A percentile compares a stretch with the other conserved stretches of the same genome.
Evolutionary conservation across 2,329 filamentous ascomycete species (phyloP).

Genomic region (Hawksworthiomyces lignivorus): DNA sequence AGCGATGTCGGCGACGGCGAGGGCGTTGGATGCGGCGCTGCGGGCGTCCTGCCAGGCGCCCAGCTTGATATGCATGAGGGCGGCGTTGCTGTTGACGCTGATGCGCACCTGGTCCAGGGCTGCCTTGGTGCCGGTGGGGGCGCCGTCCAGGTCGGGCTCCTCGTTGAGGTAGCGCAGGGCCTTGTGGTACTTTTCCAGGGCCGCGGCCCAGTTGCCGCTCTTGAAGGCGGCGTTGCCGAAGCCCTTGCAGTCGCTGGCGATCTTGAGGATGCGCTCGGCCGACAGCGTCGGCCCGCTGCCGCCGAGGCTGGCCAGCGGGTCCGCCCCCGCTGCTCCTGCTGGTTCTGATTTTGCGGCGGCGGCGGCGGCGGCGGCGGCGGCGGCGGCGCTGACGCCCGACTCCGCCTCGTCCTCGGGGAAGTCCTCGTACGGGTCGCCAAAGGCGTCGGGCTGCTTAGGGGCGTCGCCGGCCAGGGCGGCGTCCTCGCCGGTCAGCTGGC

Average conservation of each 20-base stretch:
- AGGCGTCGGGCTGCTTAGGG: conserved; percentile 63
- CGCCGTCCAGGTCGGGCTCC: conserved; percentile 66
- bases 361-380: conserved; percentile 33
- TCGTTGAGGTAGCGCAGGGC: conserved; percentile 82
- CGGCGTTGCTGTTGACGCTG: conserved; percentile 79
- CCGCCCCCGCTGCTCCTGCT: not conserved
- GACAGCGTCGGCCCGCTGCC: conserved; percentile 42
- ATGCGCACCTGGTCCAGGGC: conserved; percentile 71
- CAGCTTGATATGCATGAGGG: conserved; percentile 78
- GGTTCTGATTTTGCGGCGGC: not conserved
- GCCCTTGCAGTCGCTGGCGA: conserved; percentile 79
- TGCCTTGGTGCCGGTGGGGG: conserved; percentile 58
- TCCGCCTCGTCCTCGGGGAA: conserved; percentile 75
- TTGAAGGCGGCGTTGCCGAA: conserved; percentile 94
- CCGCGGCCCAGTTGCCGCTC: conserved; percentile 58
- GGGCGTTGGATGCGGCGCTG: conserved; percentile 62
- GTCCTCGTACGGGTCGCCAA: conserved; percentile 90
- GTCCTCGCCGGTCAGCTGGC: conserved; percentile 68
- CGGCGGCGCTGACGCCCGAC: conserved; percentile 43
- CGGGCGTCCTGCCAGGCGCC: conserved; percentile 62
- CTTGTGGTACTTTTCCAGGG: conserved; percentile 90
- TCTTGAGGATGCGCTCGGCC: conserved; percentile 63
- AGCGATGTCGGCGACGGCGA: conserved; percentile 57
- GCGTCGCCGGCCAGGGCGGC: conserved; percentile 52
- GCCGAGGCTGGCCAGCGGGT: conserved; percentile 11